phyloP scores from a whole-genome alignment of 208 protist genomes.

The Wallacemonas sp. region DNA sequence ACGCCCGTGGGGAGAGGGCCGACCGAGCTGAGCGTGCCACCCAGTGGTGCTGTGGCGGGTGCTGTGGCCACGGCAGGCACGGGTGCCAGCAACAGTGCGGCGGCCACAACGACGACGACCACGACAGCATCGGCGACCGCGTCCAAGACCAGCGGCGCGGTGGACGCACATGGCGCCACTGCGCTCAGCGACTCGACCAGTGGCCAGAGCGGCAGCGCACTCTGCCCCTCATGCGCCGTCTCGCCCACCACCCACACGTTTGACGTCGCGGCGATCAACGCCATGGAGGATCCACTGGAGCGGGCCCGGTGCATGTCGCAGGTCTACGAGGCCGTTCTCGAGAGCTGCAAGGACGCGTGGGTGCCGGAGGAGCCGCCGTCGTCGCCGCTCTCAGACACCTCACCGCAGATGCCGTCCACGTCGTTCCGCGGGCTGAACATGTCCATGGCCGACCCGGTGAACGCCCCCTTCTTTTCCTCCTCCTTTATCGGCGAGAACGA shows the following conservation, averaged over 20 bases:
- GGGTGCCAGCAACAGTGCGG: no score
- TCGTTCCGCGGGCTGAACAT: neutral
- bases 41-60: no score
- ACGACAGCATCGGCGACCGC: neutral
- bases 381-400: conserved; percentile 1
- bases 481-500: conserved; percentile 3
- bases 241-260: no score
- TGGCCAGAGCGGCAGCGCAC: no score
- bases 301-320: conserved; percentile 9
- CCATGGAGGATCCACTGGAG: conserved; percentile 6
- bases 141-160: neutral
- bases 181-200: no score
- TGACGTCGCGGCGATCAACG: conserved; percentile 11
- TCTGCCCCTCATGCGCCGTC: no score
- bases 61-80: no score
- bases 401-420: neutral
- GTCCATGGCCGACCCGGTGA: no score
- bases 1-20: conserved; percentile 9
- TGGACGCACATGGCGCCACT: neutral
- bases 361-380: neutral
- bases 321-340: conserved; percentile 8
- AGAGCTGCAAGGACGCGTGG: neutral
- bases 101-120: neutral
- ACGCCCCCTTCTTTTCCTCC: conserved; percentile 9
- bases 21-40: no score